A percentile compares a stretch with the other conserved stretches of the same genome.
Evolutionary conservation across 768 basidiomycete species (phyloP).

Genomic region (Leccinellum rugosiceps): DNA sequence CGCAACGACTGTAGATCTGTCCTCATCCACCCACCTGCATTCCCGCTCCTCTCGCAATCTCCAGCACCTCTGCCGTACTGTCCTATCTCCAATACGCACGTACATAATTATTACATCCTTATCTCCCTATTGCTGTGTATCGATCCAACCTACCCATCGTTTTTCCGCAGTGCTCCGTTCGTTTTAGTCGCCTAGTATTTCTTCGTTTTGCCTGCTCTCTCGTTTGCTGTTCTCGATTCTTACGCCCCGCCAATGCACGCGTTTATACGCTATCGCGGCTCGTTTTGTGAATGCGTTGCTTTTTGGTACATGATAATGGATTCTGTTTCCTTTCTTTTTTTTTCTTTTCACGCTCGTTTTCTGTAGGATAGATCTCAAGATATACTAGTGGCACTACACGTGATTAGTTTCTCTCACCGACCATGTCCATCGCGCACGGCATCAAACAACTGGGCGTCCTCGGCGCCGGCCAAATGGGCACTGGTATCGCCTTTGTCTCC

Average conservation of each 20-base stretch:
- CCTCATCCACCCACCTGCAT: constrained; percentile 19
- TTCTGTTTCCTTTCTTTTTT: background rate
- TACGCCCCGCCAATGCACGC: constrained; percentile 2
- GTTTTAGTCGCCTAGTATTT: background rate
- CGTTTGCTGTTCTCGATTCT: constrained; percentile 16
- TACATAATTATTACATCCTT: constrained; percentile 29
- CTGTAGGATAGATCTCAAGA: constrained; percentile 10
- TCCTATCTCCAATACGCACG: constrained; percentile 6
- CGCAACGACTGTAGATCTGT: constrained; percentile 23
- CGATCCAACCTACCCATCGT: constrained; percentile 17
- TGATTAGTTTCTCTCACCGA: constrained; percentile 12
- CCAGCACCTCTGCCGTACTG: background rate
- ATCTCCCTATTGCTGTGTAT: constrained; percentile 26
- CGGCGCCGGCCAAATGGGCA: constrained; percentile 87
- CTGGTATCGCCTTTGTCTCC: constrained; percentile 87
- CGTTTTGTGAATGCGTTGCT: constrained; percentile 21
- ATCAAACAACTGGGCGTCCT: constrained; percentile 75
- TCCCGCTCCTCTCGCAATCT: constrained; percentile 14
- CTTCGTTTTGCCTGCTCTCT: constrained; percentile 21
- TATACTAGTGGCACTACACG: constrained; percentile 5
- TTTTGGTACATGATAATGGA: constrained; percentile 9
- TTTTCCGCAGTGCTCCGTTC: constrained; percentile 20
- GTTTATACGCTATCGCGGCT: background rate
- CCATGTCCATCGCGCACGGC: constrained; percentile 57
- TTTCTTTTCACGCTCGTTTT: constrained; percentile 18